These are phyloP conservation scores for Metschnikowia gruessii DNA, from an alignment of 805 yeast species.

Conservation along the genomic window DNA sequence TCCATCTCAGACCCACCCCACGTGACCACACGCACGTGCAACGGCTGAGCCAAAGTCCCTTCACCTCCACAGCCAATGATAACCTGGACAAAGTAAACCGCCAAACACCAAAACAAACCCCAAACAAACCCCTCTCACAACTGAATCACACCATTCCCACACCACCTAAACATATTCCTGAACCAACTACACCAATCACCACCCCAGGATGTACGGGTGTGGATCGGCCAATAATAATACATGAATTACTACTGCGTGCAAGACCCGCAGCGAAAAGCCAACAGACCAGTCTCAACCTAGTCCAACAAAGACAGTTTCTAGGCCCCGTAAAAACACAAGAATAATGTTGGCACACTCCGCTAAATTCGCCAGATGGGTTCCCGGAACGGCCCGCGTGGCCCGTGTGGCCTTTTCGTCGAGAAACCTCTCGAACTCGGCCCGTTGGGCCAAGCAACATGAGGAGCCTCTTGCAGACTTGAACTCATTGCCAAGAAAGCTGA, in stretches of 20 bases:
- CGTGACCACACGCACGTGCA: too few species aligned
- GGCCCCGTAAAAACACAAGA: neutral
- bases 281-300: neutral
- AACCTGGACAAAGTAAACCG: too few species aligned
- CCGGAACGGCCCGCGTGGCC: conserved; percentile 7
- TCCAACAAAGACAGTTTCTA: too few species aligned
- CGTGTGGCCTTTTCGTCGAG: conserved; percentile 6
- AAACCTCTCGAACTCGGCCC: conserved; percentile 6
- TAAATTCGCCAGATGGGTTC: conserved; percentile 15
- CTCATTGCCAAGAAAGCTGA: conserved; percentile 38
- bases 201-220: conserved; percentile 8
- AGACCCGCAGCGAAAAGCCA: conserved; percentile 9
- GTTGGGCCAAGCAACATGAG: conserved; percentile 20
- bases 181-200: neutral
- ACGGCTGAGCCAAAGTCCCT: too few species aligned
- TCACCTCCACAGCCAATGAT: too few species aligned
- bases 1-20: too few species aligned
- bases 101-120: too few species aligned
- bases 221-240: conserved; percentile 15
- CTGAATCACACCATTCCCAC: too few species aligned
- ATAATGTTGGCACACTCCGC: conserved; percentile 18
- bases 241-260: conserved; percentile 21
- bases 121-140: too few species aligned
- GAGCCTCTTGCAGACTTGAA: conserved; percentile 33
- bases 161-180: neutral